Conservation (phyloP, 2,329 filamentous ascomycete genomes). For the Raffaelea albimanens region DNA sequence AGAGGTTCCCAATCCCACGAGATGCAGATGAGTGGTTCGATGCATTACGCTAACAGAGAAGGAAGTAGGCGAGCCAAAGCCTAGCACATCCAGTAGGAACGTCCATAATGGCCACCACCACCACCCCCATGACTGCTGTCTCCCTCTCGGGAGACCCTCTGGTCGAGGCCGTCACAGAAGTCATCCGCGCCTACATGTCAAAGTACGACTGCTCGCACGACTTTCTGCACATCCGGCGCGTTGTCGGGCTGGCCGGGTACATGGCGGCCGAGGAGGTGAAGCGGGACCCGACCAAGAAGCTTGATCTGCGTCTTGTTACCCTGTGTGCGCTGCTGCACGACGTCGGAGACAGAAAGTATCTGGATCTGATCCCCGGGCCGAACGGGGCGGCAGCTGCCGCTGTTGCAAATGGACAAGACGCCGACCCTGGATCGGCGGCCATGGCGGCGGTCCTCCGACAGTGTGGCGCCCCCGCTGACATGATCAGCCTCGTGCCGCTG, state of each 20-base stretch:
- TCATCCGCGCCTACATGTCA: conserved; percentile 64
- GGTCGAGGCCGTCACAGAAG: conserved; percentile 46
- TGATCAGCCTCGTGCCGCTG: conserved; percentile 25
- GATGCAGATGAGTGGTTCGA: too few relatives aligned
- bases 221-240: conserved; percentile 73
- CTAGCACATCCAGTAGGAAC: too few relatives aligned
- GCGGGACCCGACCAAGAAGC: conserved; percentile 11
- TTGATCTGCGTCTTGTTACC: conserved; percentile 48
- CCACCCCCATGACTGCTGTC: conserved; percentile 1
- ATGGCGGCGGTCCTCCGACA: conserved; percentile 9
- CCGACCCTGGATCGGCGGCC: conserved; percentile 7
- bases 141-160: conserved; percentile 32
- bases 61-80: too few relatives aligned
- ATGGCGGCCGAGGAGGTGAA: conserved; percentile 44
- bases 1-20: too few relatives aligned
- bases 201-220: conserved; percentile 81
- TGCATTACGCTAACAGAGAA: too few relatives aligned
- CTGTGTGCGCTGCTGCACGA: conserved; percentile 77
- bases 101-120: not conserved
- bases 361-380: conserved; percentile 47
- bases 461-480: conserved; percentile 47
- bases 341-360: conserved; percentile 79
- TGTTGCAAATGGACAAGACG: too few relatives aligned
- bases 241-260: conserved; percentile 60
- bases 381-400: not conserved